Evolutionary conservation across 2,329 filamentous ascomycete species (phyloP), one percentile per base, ranked within the genome.

Genomic region (Zymoseptoria crescenta): DNA sequence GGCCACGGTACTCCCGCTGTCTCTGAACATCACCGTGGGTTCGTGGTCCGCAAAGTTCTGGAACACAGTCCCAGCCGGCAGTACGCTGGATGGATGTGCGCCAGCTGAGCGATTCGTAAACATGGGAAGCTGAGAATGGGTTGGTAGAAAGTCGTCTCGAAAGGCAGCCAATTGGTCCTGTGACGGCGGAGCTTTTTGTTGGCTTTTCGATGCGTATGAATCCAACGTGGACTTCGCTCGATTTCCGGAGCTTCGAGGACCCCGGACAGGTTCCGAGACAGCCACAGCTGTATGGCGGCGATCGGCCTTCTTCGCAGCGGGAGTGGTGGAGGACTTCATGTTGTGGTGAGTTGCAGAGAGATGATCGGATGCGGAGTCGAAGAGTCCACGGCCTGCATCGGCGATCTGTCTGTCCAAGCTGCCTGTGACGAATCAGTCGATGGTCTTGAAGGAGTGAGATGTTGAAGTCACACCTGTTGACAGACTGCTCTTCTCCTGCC

Each of bases 1-100:
- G 3, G 73, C 73, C 13, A 77, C 64, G 0, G 77, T 79, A 59
- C 73, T 77, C 13, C 75, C 77, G 48, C 69, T 68, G 29, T 75
- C 73, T 52, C 67, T 69, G 59, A 77, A 78, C 69, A 77, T 69
- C 41, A 67, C 65, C 48, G 66, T 66, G 1, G 76, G 75, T 28
- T 78, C 72, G 59, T 77, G 75, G 13, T 70, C 55, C 19, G 64
- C 69, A 55, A 75, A 77, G 35, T 74, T 66, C 2, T 72, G 64
- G 27, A 66, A 64, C 35, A 76, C 65, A 10, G 71, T 73, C 4
- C 68, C 72, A 10, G 19, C 45, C 45, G 72, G 68, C 8, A 74
- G 60, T 4, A 62, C 60, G 64, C 67, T 71, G 2, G 65, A 62
- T 1, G 62, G 56, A 16, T 56, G 60, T 8, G 50, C 49, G n/a